Conservation (phyloP, 2,329 filamentous ascomycete genomes). For the Albifimbria verrucaria region DNA sequence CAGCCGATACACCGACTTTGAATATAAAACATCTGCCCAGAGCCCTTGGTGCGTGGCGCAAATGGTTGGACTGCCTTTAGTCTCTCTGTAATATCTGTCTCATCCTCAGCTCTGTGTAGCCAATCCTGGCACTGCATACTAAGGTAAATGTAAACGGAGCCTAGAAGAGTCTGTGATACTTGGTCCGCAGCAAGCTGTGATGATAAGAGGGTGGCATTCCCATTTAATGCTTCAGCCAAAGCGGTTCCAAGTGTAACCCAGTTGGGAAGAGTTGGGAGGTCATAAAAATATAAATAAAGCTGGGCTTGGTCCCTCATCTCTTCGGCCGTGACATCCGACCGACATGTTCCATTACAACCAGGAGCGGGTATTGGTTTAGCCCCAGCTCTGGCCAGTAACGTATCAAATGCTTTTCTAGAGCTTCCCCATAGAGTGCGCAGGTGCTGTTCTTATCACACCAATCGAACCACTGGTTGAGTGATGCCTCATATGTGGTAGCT, state of each 20-base stretch:
- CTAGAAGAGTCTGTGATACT: neutral
- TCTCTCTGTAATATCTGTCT: constrained; percentile 11
- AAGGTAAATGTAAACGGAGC: constrained; percentile 10
- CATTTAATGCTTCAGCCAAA: constrained; percentile 11
- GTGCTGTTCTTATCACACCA: constrained; percentile 15
- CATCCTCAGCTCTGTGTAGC: constrained; percentile 10
- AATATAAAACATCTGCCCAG: constrained; percentile 11
- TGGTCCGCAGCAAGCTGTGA: constrained; percentile 4
- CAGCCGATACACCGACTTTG: constrained; percentile 16
- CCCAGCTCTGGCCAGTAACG: constrained; percentile 10
- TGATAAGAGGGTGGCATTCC: constrained; percentile 16
- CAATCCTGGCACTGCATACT: constrained; percentile 20
- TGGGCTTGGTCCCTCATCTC: constrained; percentile 16
- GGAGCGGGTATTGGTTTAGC: constrained; percentile 8
- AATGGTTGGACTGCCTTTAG: constrained; percentile 8
- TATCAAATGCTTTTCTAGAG: constrained; percentile 10
- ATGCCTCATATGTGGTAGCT: constrained; percentile 12
- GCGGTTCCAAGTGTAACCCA: constrained; percentile 13
- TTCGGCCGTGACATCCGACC: constrained; percentile 15
- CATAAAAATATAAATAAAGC: constrained; percentile 9
- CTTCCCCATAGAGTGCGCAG: constrained; percentile 18
- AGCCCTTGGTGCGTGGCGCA: constrained; percentile 15
- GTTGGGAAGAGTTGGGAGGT: constrained; percentile 6
- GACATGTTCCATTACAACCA: constrained; percentile 10
- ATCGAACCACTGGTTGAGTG: constrained; percentile 15